Conservation (phyloP, 2,329 filamentous ascomycete genomes). For the Xylaria sp. region DNA sequence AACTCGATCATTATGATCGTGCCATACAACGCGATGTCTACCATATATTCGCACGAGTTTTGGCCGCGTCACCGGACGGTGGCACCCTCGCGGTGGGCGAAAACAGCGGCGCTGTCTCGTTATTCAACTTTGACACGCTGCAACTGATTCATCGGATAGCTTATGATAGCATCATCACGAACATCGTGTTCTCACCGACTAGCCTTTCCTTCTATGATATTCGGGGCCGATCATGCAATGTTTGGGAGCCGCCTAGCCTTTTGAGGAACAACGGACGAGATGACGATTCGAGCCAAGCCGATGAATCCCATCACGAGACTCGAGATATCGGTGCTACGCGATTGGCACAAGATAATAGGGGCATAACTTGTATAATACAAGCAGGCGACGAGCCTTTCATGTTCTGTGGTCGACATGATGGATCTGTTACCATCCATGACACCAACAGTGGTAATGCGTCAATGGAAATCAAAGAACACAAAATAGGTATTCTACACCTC, state of each 20-base stretch:
- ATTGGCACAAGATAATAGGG: neutral
- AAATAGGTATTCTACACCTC: neutral
- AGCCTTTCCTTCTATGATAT: neutral
- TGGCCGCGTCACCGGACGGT: neutral
- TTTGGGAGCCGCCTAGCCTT: neutral
- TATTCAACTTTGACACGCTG: neutral
- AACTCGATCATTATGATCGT: neutral
- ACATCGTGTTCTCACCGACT: neutral
- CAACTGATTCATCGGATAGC: neutral
- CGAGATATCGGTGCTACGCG: neutral
- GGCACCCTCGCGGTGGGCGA: neutral
- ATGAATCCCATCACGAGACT: neutral
- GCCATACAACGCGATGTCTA: neutral
- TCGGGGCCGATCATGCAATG: neutral
- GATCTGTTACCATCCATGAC: neutral
- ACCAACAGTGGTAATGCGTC: neutral
- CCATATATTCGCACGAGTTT: neutral
- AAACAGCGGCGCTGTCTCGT: neutral
- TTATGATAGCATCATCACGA: neutral
- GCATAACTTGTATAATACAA: neutral
- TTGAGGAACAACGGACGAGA: neutral
- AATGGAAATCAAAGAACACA: neutral
- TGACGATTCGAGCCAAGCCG: neutral
- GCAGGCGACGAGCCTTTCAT: neutral
- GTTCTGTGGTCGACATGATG: neutral